Percentiles rank a stretch among this genome's conserved stretches.
phyloP scores from a whole-genome alignment of 106 monocot species.

The Dendrobium nobile region DNA sequence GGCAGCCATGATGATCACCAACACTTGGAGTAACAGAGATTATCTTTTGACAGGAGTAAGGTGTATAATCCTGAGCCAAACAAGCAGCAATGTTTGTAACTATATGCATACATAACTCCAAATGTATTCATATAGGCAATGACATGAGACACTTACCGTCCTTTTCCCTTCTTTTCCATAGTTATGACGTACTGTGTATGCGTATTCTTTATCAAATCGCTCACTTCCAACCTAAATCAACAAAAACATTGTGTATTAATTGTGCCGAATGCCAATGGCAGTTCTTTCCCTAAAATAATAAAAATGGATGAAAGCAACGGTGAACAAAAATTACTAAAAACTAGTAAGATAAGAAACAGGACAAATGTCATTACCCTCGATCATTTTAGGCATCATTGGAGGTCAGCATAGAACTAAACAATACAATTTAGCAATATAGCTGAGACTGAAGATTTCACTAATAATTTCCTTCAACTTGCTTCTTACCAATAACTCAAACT shows the following conservation, averaged over 20 bases:
- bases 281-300: too few relatives aligned
- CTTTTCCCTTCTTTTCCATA: slow-evolving; percentile 99
- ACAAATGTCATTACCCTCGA: neutral
- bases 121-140: slow-evolving; percentile 4
- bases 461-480: neutral
- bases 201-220: slow-evolving; percentile 95
- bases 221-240: slow-evolving; percentile 65
- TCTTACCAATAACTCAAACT: neutral
- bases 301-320: too few relatives aligned
- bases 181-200: slow-evolving; percentile 81
- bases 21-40: slow-evolving; percentile 67
- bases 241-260: neutral
- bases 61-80: slow-evolving; percentile 77
- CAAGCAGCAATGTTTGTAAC: slow-evolving; percentile 2
- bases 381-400: neutral
- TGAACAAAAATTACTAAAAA: neutral
- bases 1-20: slow-evolving; percentile 96
- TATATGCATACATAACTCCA: neutral
- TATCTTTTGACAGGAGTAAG: slow-evolving; percentile 94
- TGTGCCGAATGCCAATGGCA: too few relatives aligned
- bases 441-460: neutral
- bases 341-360: neutral
- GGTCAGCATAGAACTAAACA: neutral
- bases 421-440: neutral
- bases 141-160: slow-evolving; percentile 33